phyloP scores from a whole-genome alignment of 2,329 filamentous ascomycete species.

The Verticillium nonalfalfae region DNA sequence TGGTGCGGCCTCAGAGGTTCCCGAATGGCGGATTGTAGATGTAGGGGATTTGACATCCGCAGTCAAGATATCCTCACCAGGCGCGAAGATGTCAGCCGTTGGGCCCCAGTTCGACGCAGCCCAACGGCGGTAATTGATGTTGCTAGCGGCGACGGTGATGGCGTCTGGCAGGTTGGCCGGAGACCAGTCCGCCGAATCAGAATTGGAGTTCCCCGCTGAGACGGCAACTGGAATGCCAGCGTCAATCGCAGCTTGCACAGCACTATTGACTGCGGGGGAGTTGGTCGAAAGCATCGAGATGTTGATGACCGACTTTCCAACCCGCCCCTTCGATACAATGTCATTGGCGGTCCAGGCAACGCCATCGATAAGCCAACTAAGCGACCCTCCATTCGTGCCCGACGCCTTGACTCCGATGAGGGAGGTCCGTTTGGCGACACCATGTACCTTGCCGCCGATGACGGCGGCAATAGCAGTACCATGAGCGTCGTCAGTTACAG shows the following conservation, averaged over 20 bases:
- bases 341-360: conserved; percentile 35
- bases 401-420: conserved; percentile 39
- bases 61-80: conserved; percentile 36
- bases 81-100: conserved; percentile 42
- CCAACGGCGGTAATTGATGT: conserved; percentile 28
- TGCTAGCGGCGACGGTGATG: conserved; percentile 46
- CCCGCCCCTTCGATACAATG: conserved; percentile 30
- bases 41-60: conserved; percentile 28
- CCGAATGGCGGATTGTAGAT: background rate
- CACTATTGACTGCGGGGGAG: conserved; percentile 40
- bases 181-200: conserved; percentile 30
- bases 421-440: conserved; percentile 34
- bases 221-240: conserved; percentile 44
- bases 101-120: conserved; percentile 42
- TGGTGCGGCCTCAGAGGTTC: conserved; percentile 13
- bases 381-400: conserved; percentile 5
- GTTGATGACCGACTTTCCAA: conserved; percentile 38
- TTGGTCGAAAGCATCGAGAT: conserved; percentile 44
- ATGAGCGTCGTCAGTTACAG: conserved; percentile 28
- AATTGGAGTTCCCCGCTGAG: conserved; percentile 42
- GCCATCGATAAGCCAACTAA: conserved; percentile 17
- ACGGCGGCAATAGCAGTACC: conserved; percentile 40
- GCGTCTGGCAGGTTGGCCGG: conserved; percentile 40
- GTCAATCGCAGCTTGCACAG: conserved; percentile 35
- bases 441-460: conserved; percentile 33